A percentile compares a stretch with the other conserved stretches of the same genome.
phyloP scores from a whole-genome alignment of 192 early-diverging fungal genomes.

The Gaertneriomyces semiglobifer region DNA sequence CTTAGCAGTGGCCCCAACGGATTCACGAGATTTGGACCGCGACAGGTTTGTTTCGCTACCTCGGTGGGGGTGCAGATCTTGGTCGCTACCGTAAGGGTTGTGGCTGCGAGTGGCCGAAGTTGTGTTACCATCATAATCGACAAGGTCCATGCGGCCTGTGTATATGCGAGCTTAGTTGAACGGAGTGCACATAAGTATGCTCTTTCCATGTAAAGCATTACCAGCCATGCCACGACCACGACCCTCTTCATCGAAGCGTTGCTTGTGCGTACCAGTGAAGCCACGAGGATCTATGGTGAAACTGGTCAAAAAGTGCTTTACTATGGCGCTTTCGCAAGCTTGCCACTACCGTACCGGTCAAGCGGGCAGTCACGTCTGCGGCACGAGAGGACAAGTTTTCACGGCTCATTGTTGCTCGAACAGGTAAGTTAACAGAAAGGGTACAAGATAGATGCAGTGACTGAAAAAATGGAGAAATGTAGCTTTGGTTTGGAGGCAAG shows the following conservation, averaged over 20 bases:
- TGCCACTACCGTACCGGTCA: slow-evolving; percentile 8
- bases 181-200: background rate
- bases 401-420: slow-evolving; percentile 16
- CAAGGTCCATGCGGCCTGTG: slow-evolving; percentile 32
- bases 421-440: too few relatives aligned
- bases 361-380: slow-evolving; percentile 27
- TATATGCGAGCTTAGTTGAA: background rate
- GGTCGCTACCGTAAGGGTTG: slow-evolving; percentile 23
- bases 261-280: slow-evolving; percentile 27
- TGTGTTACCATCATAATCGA: slow-evolving; percentile 29
- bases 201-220: background rate
- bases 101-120: slow-evolving; percentile 26
- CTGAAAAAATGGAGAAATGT: too few relatives aligned
- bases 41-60: slow-evolving; percentile 24
- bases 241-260: slow-evolving; percentile 33
- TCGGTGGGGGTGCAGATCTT: slow-evolving; percentile 2
- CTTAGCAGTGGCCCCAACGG: slow-evolving; percentile 26
- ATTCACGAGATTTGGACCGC: slow-evolving; percentile 20
- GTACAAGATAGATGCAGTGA: too few relatives aligned
- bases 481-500: too few relatives aligned
- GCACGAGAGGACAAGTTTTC: slow-evolving; percentile 26
- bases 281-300: too few relatives aligned
- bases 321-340: too few relatives aligned
- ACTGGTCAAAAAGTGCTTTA: too few relatives aligned
- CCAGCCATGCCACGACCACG: slow-evolving; percentile 31